phyloP scores from a whole-genome alignment of 106 monocot genomes.

The Dioscorea zingiberensis region DNA sequence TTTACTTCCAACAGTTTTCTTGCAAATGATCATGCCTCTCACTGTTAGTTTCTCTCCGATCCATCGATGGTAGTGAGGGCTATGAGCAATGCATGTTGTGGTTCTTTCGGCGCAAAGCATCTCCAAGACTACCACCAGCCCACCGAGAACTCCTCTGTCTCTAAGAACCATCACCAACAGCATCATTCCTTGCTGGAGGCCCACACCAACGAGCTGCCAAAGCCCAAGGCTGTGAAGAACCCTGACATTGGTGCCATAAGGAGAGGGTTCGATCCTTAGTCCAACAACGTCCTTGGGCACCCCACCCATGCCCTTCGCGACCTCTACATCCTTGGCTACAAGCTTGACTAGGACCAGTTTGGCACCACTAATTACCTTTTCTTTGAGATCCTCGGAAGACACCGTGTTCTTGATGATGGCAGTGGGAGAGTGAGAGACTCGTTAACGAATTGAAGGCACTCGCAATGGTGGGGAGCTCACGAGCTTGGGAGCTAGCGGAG shows the following conservation, averaged over 20 bases:
- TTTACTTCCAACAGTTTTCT: too few relatives aligned
- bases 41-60: neutral
- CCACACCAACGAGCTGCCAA: conserved; percentile 6
- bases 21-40: neutral
- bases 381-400: conserved; percentile 54
- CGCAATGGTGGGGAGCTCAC: too few relatives aligned
- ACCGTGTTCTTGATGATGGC: too few relatives aligned
- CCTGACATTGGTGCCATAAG: conserved; percentile 21
- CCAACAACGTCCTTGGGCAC: conserved; percentile 43
- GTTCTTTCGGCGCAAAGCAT: conserved; percentile 28
- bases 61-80: conserved; percentile 12
- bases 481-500: too few relatives aligned
- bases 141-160: conserved; percentile 11
- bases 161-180: conserved; percentile 5
- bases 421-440: too few relatives aligned
- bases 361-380: conserved; percentile 57
- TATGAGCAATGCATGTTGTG: conserved; percentile 63
- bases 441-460: too few relatives aligned
- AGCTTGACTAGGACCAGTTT: conserved; percentile 64
- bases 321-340: conserved; percentile 42
- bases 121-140: conserved; percentile 10
- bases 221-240: neutral
- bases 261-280: conserved; percentile 13
- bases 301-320: conserved; percentile 44
- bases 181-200: neutral